These are phyloP conservation scores for Staphylotrichum tortipilum DNA, from an alignment of 495 filamentous ascomycete genomes.

Conservation along the genomic window DNA sequence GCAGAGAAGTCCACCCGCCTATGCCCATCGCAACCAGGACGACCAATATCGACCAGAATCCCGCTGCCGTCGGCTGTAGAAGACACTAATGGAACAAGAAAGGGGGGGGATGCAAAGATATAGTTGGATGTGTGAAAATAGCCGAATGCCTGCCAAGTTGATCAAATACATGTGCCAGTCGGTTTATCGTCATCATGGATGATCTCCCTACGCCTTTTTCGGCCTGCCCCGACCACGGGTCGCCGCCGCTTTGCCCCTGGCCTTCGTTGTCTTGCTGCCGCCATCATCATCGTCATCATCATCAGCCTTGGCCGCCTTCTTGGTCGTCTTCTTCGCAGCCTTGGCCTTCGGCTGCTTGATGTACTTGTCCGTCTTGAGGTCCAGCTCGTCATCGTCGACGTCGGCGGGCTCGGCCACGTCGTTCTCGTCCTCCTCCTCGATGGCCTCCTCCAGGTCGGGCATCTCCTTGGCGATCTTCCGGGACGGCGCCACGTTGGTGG, in stretches of 20 bases:
- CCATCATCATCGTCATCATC: constrained; percentile 20
- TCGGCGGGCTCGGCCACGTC: constrained; percentile 54
- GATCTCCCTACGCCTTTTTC: constrained; percentile 14
- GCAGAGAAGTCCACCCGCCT: too few relatives aligned
- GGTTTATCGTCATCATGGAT: too few relatives aligned
- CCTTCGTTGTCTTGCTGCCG: constrained; percentile 18
- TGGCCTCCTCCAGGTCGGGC: constrained; percentile 91
- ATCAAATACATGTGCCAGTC: too few relatives aligned
- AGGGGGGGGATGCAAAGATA: too few relatives aligned
- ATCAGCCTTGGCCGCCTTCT: constrained; percentile 28
- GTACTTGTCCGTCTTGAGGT: constrained; percentile 91
- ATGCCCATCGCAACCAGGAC: too few relatives aligned
- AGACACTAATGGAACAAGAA: too few relatives aligned
- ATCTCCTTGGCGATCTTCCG: constrained; percentile 66
- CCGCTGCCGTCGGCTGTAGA: too few relatives aligned
- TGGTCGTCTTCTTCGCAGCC: constrained; percentile 42
- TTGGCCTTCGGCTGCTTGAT: constrained; percentile 81
- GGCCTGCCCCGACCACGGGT: constrained; percentile 18
- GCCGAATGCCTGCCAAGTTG: too few relatives aligned
- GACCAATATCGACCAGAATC: too few relatives aligned
- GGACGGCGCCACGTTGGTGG: constrained; percentile 59
- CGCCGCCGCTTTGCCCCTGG: constrained; percentile 11
- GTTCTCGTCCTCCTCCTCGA: constrained; percentile 83
- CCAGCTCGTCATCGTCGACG: constrained; percentile 58
- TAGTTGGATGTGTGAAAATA: too few relatives aligned